Percentiles rank a stretch among this genome's conserved stretches.
These are phyloP conservation scores for Protomyces pachydermus DNA, from an alignment of 1,139 yeast species.

Conservation along the genomic window DNA sequence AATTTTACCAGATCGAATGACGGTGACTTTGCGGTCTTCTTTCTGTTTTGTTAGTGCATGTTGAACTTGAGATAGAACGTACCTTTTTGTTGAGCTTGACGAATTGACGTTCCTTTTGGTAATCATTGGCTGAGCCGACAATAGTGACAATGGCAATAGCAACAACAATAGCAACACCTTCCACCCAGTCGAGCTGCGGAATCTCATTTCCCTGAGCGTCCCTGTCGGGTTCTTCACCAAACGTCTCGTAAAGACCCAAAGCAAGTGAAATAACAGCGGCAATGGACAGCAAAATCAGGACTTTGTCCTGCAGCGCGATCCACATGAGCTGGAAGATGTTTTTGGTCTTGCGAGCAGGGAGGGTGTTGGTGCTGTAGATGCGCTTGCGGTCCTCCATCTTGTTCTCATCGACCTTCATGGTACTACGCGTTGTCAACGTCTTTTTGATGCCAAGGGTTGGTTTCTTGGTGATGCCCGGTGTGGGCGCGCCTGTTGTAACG, in stretches of 20 bases:
- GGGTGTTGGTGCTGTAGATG: slow-evolving; percentile 59
- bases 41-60: slow-evolving; percentile 50
- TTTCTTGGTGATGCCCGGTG: slow-evolving; percentile 24
- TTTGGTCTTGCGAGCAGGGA: slow-evolving; percentile 68
- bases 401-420: slow-evolving; percentile 23
- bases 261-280: slow-evolving; percentile 90
- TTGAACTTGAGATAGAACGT: background rate
- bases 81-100: slow-evolving; percentile 60
- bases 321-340: slow-evolving; percentile 63
- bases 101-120: slow-evolving; percentile 92
- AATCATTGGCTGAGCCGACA: slow-evolving; percentile 92
- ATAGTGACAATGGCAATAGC: slow-evolving; percentile 86
- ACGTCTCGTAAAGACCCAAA: slow-evolving; percentile 84
- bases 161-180: slow-evolving; percentile 92
- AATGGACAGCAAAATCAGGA: slow-evolving; percentile 69
- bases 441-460: slow-evolving; percentile 9
- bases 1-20: slow-evolving; percentile 67
- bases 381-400: slow-evolving; percentile 40
- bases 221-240: slow-evolving; percentile 71
- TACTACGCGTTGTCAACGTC: slow-evolving; percentile 13
- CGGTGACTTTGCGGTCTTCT: slow-evolving; percentile 76
- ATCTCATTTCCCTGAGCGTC: slow-evolving; percentile 59
- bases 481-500: slow-evolving; percentile 1
- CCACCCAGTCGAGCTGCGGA: slow-evolving; percentile 48
- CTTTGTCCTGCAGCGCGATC: slow-evolving; percentile 88